Evolutionary conservation across 257 asterid species (phyloP).

Genomic region (Mentha longifolia): DNA sequence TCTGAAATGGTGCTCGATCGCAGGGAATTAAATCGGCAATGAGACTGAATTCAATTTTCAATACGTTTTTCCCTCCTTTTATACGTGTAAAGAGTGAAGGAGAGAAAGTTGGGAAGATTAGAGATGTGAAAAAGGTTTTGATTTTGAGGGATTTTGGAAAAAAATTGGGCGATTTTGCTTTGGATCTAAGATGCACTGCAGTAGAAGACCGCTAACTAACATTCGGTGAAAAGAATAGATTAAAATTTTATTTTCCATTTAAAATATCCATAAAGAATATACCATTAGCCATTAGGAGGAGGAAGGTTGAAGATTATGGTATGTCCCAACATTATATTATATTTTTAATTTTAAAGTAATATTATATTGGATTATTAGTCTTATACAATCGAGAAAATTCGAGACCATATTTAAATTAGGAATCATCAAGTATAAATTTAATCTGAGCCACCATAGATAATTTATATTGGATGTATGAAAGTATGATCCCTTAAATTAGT

Average conservation of each 20-base stretch:
- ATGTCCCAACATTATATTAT: no score
- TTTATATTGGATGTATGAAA: no score
- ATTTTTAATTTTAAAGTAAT: no score
- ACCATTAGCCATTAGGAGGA: no score
- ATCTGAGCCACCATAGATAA: no score
- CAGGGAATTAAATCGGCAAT: conserved; percentile 15
- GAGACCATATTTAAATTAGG: no score
- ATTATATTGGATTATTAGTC: no score
- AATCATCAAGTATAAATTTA: no score
- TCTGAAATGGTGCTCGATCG: conserved; percentile 28
- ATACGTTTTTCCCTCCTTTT: background rate
- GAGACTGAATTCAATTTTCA: conserved; percentile 8
- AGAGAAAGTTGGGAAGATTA: conserved; percentile 12
- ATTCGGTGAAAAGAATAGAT: conserved; percentile 4
- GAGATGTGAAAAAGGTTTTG: conserved; percentile 12
- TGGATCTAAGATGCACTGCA: conserved; percentile 31
- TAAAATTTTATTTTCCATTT: no score
- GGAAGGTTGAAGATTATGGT: no score
- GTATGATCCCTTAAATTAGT: no score
- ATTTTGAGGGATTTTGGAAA: conserved; percentile 7
- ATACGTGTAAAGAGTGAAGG: conserved; percentile 25
- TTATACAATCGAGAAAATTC: no score
- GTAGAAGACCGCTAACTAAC: conserved; percentile 12
- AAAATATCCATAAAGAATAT: background rate
- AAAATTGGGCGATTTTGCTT: conserved; percentile 15